Conservation (phyloP, 495 filamentous ascomycete genomes). For the Echria macrotheca region DNA sequence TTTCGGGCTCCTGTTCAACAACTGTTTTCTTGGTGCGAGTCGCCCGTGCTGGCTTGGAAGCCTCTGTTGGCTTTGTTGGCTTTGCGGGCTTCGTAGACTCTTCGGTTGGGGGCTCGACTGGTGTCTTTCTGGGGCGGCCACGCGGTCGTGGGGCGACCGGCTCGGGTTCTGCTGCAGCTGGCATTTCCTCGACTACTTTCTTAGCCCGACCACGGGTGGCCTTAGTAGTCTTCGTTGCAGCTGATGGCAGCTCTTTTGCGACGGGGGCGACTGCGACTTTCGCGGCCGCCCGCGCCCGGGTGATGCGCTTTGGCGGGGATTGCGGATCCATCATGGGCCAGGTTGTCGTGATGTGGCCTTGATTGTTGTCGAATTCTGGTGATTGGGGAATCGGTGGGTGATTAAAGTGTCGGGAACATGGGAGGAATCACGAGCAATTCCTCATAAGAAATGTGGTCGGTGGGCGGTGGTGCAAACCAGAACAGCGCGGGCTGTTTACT, state of each 20-base stretch:
- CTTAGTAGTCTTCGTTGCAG: slow-evolving; percentile 33
- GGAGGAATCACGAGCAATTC: slow-evolving; percentile 15
- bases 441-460: slow-evolving; percentile 15
- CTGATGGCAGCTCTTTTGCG: slow-evolving; percentile 24
- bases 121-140: no score
- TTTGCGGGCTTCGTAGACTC: slow-evolving; percentile 13
- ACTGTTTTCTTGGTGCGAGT: slow-evolving; percentile 32
- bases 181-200: slow-evolving; percentile 29
- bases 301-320: slow-evolving; percentile 55
- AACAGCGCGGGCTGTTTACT: slow-evolving; percentile 10
- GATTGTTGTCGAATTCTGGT: background rate
- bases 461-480: background rate
- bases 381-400: background rate
- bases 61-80: slow-evolving; percentile 26
- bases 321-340: slow-evolving; percentile 36
- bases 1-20: slow-evolving; percentile 16
- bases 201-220: slow-evolving; percentile 39
- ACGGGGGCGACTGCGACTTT: slow-evolving; percentile 28
- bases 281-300: slow-evolving; percentile 52
- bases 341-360: background rate
- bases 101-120: no score
- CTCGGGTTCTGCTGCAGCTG: slow-evolving; percentile 14
- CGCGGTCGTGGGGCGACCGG: no score
- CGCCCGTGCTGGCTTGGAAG: slow-evolving; percentile 26
- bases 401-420: slow-evolving; percentile 1